These are phyloP conservation scores for Termitomyces sp. DNA, from an alignment of 768 basidiomycete genomes.

Conservation along the genomic window DNA sequence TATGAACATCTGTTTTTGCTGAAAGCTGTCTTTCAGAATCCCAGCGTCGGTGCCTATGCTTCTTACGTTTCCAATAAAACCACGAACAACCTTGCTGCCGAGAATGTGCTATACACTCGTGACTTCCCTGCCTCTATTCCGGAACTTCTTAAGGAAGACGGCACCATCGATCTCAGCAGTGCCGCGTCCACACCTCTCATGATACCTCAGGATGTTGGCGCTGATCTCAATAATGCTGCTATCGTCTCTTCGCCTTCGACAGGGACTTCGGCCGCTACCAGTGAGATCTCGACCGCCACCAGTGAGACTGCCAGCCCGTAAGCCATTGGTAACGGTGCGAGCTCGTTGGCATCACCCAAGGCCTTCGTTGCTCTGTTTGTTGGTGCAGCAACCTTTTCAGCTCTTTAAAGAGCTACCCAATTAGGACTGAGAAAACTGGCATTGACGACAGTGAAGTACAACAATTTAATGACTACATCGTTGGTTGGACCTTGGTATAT, in stretches of 20 bases:
- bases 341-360: slow-evolving; percentile 41
- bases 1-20: neutral
- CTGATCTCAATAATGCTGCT: slow-evolving; percentile 34
- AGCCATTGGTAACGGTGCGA: slow-evolving; percentile 45
- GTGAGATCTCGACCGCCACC: slow-evolving; percentile 6
- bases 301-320: slow-evolving; percentile 17
- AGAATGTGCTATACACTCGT: slow-evolving; percentile 54
- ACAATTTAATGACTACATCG: slow-evolving; percentile 13
- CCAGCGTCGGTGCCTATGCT: slow-evolving; percentile 51
- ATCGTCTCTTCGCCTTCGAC: slow-evolving; percentile 18
- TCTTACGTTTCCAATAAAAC: slow-evolving; percentile 46
- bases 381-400: slow-evolving; percentile 38
- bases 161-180: slow-evolving; percentile 43
- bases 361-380: slow-evolving; percentile 45
- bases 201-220: slow-evolving; percentile 55
- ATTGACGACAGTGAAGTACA: slow-evolving; percentile 12
- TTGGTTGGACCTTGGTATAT: slow-evolving; percentile 25
- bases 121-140: slow-evolving; percentile 42
- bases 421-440: slow-evolving; percentile 1
- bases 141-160: slow-evolving; percentile 45
- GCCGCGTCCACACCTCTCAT: slow-evolving; percentile 42
- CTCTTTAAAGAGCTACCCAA: slow-evolving; percentile 32
- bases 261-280: slow-evolving; percentile 9
- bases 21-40: slow-evolving; percentile 32
- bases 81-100: slow-evolving; percentile 37